phyloP scores from a whole-genome alignment of 2,329 filamentous ascomycete genomes.

The Exophiala bonariae region DNA sequence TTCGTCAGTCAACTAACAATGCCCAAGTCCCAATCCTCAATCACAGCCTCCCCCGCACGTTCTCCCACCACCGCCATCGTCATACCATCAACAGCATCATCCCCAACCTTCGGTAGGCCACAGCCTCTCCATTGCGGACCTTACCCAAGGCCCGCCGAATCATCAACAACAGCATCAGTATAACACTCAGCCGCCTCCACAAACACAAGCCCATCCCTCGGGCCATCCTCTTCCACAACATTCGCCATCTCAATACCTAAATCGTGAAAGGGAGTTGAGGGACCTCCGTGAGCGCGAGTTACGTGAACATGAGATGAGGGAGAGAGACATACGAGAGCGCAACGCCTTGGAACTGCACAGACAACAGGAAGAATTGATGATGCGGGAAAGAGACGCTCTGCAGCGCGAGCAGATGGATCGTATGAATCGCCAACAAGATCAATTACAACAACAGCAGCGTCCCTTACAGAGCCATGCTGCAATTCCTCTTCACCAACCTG shows the following conservation, averaged over 20 bases:
- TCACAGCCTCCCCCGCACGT: conserved; percentile 37
- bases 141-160: conserved; percentile 44
- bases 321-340: conserved; percentile 56
- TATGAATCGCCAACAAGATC: conserved; percentile 58
- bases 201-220: conserved; percentile 23
- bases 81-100: conserved; percentile 33
- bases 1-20: too few species aligned
- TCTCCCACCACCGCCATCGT: conserved; percentile 26
- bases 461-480: conserved; percentile 86
- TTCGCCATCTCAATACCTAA: conserved; percentile 26
- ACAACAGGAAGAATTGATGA: conserved; percentile 58
- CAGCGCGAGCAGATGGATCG: conserved; percentile 59
- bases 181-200: conserved; percentile 39
- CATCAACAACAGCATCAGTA: conserved; percentile 43
- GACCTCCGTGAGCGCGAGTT: conserved; percentile 55
- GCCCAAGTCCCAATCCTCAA: conserved; percentile 36
- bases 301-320: conserved; percentile 56
- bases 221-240: conserved; percentile 25
- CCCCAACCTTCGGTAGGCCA: conserved; percentile 42
- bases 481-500: conserved; percentile 90
- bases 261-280: conserved; percentile 38
- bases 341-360: conserved; percentile 54
- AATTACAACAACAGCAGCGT: conserved; percentile 67
- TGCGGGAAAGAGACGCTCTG: conserved; percentile 56
- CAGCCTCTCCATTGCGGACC: conserved; percentile 47